These are phyloP conservation scores for Kodamaea plutei DNA, from an alignment of 1,139 yeast species.

Conservation along the genomic window DNA sequence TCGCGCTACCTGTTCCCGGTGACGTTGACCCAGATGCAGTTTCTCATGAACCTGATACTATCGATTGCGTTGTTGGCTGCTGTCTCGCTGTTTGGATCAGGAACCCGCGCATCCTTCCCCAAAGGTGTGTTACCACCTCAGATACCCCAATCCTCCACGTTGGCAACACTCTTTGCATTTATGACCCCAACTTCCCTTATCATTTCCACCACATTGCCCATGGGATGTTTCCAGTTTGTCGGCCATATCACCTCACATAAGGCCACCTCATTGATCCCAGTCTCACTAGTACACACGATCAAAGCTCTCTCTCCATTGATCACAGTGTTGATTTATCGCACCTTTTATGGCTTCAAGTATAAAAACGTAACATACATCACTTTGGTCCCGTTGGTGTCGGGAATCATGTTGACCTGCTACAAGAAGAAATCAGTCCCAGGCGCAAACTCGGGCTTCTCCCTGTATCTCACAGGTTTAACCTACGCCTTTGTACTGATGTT, in stretches of 20 bases:
- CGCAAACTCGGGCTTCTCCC: conserved; percentile 14
- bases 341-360: conserved; percentile 56
- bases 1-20: conserved; percentile 71
- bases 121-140: conserved; percentile 54
- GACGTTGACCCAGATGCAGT: conserved; percentile 82
- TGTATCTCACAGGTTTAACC: conserved; percentile 57
- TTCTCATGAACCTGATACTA: conserved; percentile 57
- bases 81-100: conserved; percentile 9
- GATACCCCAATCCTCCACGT: conserved; percentile 31
- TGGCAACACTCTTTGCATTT: conserved; percentile 28
- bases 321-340: conserved; percentile 76
- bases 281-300: conserved; percentile 85
- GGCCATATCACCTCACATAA: conserved; percentile 90
- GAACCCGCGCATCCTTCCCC: conserved; percentile 38
- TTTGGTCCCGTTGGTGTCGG: conserved; percentile 68
- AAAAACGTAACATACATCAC: conserved; percentile 68
- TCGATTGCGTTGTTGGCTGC: conserved; percentile 34
- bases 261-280: conserved; percentile 85
- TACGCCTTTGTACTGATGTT: conserved; percentile 80
- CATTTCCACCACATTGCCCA: conserved; percentile 71
- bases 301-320: conserved; percentile 86
- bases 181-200: conserved; percentile 53
- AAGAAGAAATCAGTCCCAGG: conserved; percentile 27
- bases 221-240: conserved; percentile 87
- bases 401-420: conserved; percentile 82